These are phyloP conservation scores for Globisporangium takayamanum DNA, from an alignment of 352 stramenopile genomes.

Conservation along the genomic window DNA sequence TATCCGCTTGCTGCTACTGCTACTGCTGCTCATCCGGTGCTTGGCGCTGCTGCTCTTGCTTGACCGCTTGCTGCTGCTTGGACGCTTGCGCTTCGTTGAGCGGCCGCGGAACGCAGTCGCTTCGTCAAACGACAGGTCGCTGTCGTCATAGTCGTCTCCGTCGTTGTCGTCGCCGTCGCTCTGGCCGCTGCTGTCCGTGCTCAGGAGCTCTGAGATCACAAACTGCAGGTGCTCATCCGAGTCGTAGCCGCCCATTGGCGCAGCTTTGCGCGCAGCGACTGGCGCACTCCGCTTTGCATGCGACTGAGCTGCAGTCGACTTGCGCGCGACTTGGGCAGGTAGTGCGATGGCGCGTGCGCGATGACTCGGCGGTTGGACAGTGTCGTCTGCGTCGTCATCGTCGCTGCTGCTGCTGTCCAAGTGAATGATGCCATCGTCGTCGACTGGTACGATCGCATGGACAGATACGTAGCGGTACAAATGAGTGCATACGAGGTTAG, in stretches of 20 bases:
- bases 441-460: constrained; percentile 4
- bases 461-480: background rate
- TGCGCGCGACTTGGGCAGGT: constrained; percentile 7
- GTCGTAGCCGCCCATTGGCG: constrained; percentile 2
- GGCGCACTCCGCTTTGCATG: constrained; percentile 2
- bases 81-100: constrained; percentile 12
- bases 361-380: background rate
- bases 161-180: background rate
- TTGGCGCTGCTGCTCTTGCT: background rate
- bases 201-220: constrained; percentile 14
- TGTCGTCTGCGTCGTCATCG: background rate
- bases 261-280: constrained; percentile 8
- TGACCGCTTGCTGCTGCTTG: background rate
- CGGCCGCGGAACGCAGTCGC: constrained; percentile 1
- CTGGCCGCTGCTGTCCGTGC: constrained; percentile 1
- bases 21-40: background rate
- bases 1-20: background rate
- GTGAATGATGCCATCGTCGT: constrained; percentile 15
- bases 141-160: constrained; percentile 8
- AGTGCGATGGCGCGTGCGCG: background rate
- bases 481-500: background rate
- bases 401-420: constrained; percentile 13
- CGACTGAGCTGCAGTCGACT: constrained; percentile 1
- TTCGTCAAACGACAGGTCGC: constrained; percentile 4
- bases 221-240: constrained; percentile 14